Evolutionary conservation across 1,139 yeast genomes (phyloP), one percentile per base, ranked within the genome.

Genomic region (Chernovozyma sophiae-reginae): DNA sequence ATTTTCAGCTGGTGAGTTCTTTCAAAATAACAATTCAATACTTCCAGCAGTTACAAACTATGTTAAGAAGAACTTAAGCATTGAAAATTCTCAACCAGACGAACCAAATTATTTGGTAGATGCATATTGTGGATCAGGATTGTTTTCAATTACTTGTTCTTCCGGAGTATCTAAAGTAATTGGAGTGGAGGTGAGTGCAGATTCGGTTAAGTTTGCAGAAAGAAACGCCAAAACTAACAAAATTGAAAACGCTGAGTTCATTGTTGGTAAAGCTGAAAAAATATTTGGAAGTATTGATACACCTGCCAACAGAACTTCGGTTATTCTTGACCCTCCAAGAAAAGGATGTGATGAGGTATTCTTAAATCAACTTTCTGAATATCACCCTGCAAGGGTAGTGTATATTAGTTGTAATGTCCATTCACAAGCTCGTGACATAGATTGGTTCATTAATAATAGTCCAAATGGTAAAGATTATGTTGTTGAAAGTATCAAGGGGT

Each of bases 341-440:
- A 92, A 92, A 60, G 98, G 98, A 2, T 90, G 97, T 60, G 97
- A 90, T 58, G 83, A 81, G 38, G 79, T 80, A 8, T 92, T 92
- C 52, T 69, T 92, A 60, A 79, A 83, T 46, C 98, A 92, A 63
- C 69, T 92, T 42, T 75, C 94, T 15, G 85, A 72, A 15, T 92
- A 85, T 62, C 70, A 76, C 45, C 97, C 98, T 3, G 85, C 86
- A 12, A 82, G 81, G 49, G 79, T 92, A 38, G 95, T 92, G 17
- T 92, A 92, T 62, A 86, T 92, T 37, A 86, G 96, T 45, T 92
- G 98, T 67, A 92, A 94, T 56, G 98, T 92, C 35, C 97, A 92
- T 61, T 87, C 97, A 10, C 98, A 92, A 61, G 97, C 97, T 4
- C 70, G 97, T 51, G 98, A 92, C 57, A 62, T 92, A 34, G 94